Percentiles rank a stretch among this genome's conserved stretches.
Evolutionary conservation across 192 early-diverging fungal genomes (phyloP).

Genomic region (Coemansia guatemalensis): DNA sequence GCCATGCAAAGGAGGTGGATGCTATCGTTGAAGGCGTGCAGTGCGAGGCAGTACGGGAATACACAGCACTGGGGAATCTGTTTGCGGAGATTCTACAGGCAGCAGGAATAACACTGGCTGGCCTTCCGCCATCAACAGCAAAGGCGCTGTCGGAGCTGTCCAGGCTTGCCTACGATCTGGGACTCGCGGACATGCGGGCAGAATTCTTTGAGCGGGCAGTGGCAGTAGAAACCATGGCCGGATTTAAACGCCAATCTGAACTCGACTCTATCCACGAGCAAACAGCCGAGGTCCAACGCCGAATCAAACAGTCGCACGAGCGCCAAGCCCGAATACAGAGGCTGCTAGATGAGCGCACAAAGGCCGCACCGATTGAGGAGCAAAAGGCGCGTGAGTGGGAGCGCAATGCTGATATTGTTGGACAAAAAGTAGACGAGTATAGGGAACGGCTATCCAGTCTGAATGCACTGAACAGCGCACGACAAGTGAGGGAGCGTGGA

Average conservation of each 20-base stretch:
- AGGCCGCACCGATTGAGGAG: conserved; percentile 29
- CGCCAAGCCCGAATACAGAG: conserved; percentile 17
- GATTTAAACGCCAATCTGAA: conserved; percentile 14
- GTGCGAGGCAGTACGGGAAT: conserved; percentile 28
- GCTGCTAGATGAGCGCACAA: conserved; percentile 19
- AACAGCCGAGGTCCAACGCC: neutral
- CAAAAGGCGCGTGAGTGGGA: conserved; percentile 52
- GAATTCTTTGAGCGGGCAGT: conserved; percentile 43
- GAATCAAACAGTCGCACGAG: conserved; percentile 21
- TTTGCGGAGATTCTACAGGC: conserved; percentile 18
- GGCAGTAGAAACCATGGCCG: conserved; percentile 15
- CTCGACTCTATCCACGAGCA: conserved; percentile 6
- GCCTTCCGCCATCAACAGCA: conserved; percentile 14
- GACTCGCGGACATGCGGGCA: conserved; percentile 15
- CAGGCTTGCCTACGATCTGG: conserved; percentile 13
- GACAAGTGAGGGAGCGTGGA: conserved; percentile 4
- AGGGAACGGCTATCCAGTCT: conserved; percentile 20
- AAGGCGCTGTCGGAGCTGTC: conserved; percentile 30
- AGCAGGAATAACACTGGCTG: conserved; percentile 9
- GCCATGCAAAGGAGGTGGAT: conserved; percentile 1
- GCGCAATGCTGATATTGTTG: conserved; percentile 39
- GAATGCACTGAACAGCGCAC: neutral
- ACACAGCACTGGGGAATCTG: conserved; percentile 19
- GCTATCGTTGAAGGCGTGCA: conserved; percentile 17
- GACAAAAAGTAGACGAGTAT: conserved; percentile 43